These are phyloP conservation scores for Aureoboletus auriporus DNA, from an alignment of 768 basidiomycete genomes.

Conservation along the genomic window DNA sequence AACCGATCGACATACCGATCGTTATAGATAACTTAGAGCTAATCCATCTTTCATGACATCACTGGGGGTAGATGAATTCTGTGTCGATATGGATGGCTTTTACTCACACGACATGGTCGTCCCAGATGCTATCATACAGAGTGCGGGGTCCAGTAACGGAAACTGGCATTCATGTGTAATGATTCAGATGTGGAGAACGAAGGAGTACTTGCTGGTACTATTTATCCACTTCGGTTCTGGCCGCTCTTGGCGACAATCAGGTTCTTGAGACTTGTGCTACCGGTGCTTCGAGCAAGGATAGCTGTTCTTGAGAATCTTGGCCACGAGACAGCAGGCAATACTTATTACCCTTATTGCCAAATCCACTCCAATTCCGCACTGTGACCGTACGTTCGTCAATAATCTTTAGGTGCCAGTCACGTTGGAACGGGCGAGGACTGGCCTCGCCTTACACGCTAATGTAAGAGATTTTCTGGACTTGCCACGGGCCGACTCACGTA, in stretches of 20 bases:
- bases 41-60: conserved; percentile 71
- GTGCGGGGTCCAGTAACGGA: conserved; percentile 69
- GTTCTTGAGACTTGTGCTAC: too few species aligned
- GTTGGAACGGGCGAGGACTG: too few species aligned
- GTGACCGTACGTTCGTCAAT: too few species aligned
- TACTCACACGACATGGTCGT: conserved; percentile 89
- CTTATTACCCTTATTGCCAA: too few species aligned
- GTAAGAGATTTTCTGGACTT: too few species aligned
- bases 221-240: conserved; percentile 2
- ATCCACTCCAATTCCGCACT: too few species aligned
- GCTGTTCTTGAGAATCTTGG: too few species aligned
- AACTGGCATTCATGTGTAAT: conserved; percentile 47
- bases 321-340: too few species aligned
- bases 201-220: neutral
- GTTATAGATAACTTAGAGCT: conserved; percentile 79
- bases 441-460: too few species aligned
- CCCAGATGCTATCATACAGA: conserved; percentile 97
- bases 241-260: conserved; percentile 2
- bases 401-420: too few species aligned
- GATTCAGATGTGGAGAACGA: conserved; percentile 1
- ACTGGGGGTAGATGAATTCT: conserved; percentile 34
- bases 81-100: neutral
- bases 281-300: too few species aligned
- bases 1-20: conserved; percentile 49
- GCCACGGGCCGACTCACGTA: too few species aligned